Evolutionary conservation across 192 early-diverging fungal genomes (phyloP).

Genomic region (Nowakowskiella sp.): DNA sequence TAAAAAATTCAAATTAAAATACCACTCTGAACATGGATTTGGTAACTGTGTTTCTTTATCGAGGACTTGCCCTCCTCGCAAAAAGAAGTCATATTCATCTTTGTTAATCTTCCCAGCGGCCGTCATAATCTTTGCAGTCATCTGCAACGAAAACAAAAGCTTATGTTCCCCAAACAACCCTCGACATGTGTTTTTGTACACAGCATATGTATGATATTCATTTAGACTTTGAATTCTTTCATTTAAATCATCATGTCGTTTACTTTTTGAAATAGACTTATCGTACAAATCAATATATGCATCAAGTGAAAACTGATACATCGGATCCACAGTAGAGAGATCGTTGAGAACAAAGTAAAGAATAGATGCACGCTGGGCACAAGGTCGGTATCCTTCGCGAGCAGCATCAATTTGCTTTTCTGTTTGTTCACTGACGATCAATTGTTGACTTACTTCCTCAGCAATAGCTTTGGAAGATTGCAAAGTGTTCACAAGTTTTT

Average conservation of each 20-base stretch:
- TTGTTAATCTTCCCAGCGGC: constrained; percentile 44
- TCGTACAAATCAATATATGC: constrained; percentile 56
- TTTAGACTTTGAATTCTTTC: constrained; percentile 47
- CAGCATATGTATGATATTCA: constrained; percentile 55
- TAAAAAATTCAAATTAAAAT: not conserved
- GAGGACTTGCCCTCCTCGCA: constrained; percentile 51
- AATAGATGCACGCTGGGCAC: constrained; percentile 51
- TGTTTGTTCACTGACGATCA: constrained; percentile 53
- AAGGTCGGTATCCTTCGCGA: constrained; percentile 51
- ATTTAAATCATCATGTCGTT: constrained; percentile 40
- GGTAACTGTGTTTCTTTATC: constrained; percentile 44
- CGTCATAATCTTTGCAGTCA: constrained; percentile 57
- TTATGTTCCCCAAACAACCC: constrained; percentile 55
- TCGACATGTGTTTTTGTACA: constrained; percentile 56
- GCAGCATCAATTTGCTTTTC: constrained; percentile 55
- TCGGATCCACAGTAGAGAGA: constrained; percentile 51
- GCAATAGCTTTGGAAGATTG: constrained; percentile 53
- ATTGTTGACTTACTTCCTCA: constrained; percentile 51
- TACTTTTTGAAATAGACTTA: constrained; percentile 51
- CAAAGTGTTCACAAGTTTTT: constrained; percentile 53
- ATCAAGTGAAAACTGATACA: constrained; percentile 59
- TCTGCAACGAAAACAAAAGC: constrained; percentile 51
- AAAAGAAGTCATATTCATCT: constrained; percentile 54
- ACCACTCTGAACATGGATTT: constrained; percentile 52
- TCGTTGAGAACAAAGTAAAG: constrained; percentile 56